Evolutionary conservation across 2,329 filamentous ascomycete species (phyloP), one percentile per base, ranked within the genome.

Genomic region (Gnomoniopsis sp.): DNA sequence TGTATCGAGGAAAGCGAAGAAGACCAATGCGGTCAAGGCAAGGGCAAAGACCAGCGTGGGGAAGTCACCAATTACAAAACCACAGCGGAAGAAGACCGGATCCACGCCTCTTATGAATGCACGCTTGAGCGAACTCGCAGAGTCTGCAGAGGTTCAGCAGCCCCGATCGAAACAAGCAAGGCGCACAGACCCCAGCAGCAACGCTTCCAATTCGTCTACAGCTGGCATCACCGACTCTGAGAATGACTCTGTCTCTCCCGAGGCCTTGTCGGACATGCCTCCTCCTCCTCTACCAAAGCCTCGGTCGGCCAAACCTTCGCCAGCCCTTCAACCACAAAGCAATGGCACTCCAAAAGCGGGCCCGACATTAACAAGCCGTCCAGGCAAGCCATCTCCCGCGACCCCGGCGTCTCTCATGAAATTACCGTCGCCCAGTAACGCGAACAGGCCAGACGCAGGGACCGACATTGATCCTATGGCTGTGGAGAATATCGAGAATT

Each of bases 381-480:
- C 71, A 30, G 75, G 74, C 22, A 78, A 77, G 53, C 77, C 75
- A 65, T 84, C 86, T 54, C 90, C 90, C 12, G 92, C 91, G 1
- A 96, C 92, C 0, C 92, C 92, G 1, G 91, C 93, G 10, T 96
- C 92, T 7, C 75, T 96, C 59, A 96, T 97, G 89, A 88, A 86
- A 66, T 79, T 93, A 47, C 81, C 79, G 3, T 79, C 81, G 26
- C 82, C 82, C 66, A 54, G 19, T 14, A 78, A 77, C 65, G 72
- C 76, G 54, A 82, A 81, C 62, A 79, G 77, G 57, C 70, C 73
- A 15, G 73, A 79, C 33, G 68, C 74, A 61, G 70, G 65, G 71
- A 64, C 64, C 3, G 65, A 57, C 41, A 70, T 74, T 23, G 79
- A 79, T 17, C 70, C 75, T 2, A 70, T 74, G 19, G 74, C 76